These are phyloP conservation scores for Fusarium sp. DNA, from an alignment of 2,329 filamentous ascomycete genomes.

Conservation along the genomic window DNA sequence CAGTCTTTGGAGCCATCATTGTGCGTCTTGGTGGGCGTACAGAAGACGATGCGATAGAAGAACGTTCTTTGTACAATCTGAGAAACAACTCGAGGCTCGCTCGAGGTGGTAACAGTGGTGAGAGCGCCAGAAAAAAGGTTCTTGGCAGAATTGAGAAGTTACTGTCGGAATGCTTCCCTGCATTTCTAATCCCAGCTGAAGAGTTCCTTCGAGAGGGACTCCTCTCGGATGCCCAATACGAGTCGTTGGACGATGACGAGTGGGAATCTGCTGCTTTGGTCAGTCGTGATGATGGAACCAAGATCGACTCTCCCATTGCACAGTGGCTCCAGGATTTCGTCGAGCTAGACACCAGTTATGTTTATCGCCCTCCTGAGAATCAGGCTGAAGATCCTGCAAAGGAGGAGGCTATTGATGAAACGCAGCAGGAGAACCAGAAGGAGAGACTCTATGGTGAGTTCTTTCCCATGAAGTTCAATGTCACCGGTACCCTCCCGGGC, in stretches of 20 bases:
- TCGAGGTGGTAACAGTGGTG: constrained; percentile 8
- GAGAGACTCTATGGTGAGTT: constrained; percentile 69
- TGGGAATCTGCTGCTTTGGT: constrained; percentile 32
- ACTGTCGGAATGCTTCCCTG: constrained; percentile 48
- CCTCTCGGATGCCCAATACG: constrained; percentile 71
- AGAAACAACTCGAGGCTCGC: constrained; percentile 49
- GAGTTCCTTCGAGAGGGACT: constrained; percentile 66
- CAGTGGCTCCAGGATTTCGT: constrained; percentile 34
- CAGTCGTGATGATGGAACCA: background rate
- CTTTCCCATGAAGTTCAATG: constrained; percentile 40
- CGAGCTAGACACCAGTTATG: constrained; percentile 35
- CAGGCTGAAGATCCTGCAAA: constrained; percentile 21
- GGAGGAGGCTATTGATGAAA: background rate
- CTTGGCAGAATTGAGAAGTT: constrained; percentile 15
- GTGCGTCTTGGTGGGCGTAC: constrained; percentile 74
- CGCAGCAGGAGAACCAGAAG: constrained; percentile 34
- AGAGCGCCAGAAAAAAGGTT: constrained; percentile 15
- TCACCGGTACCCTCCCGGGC: constrained; percentile 27
- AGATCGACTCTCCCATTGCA: constrained; percentile 5
- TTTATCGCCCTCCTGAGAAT: constrained; percentile 36
- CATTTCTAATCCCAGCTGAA: constrained; percentile 63
- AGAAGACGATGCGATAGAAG: constrained; percentile 72
- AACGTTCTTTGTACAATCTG: constrained; percentile 74
- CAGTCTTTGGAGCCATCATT: constrained; percentile 65
- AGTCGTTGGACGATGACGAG: constrained; percentile 57